Conservation (phyloP, 2,329 filamentous ascomycete species). For the Shiraia bambusicola region DNA sequence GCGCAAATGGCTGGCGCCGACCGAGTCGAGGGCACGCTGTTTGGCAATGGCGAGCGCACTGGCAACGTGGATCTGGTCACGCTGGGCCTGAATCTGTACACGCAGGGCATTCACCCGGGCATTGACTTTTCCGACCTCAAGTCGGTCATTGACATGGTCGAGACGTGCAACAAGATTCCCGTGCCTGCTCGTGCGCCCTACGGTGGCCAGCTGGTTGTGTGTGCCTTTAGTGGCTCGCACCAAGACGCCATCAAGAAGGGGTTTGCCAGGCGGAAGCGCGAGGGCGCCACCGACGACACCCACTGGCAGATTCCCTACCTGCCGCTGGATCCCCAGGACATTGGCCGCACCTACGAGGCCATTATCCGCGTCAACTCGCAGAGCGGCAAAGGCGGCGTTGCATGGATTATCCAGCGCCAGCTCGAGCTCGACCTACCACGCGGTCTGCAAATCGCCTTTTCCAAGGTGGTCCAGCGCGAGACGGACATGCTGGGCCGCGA, state of each 20-base stretch:
- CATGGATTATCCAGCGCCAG: slow-evolving; percentile 89
- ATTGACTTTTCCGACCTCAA: slow-evolving; percentile 92
- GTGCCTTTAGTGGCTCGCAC: slow-evolving; percentile 87
- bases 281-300: slow-evolving; percentile 62
- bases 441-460: slow-evolving; percentile 88
- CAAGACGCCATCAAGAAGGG: slow-evolving; percentile 95
- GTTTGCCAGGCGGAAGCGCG: slow-evolving; percentile 69
- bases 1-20: slow-evolving; percentile 96
- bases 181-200: slow-evolving; percentile 89
- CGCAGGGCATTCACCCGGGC: slow-evolving; percentile 80
- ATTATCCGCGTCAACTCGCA: slow-evolving; percentile 98
- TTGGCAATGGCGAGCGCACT: slow-evolving; percentile 93
- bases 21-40: slow-evolving; percentile 88
- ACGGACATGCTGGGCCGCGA: slow-evolving; percentile 83
- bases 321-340: slow-evolving; percentile 88
- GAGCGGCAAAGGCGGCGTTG: slow-evolving; percentile 89
- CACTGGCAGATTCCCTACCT: slow-evolving; percentile 88
- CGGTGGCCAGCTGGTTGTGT: slow-evolving; percentile 86
- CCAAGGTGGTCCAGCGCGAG: slow-evolving; percentile 77
- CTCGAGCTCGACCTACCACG: slow-evolving; percentile 90
- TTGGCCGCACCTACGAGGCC: slow-evolving; percentile 95
- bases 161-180: slow-evolving; percentile 92
- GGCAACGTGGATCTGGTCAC: slow-evolving; percentile 96
- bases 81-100: slow-evolving; percentile 89
- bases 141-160: slow-evolving; percentile 82